Evolutionary conservation across 2,329 filamentous ascomycete species (phyloP).

Genomic region (Fusarium decemcellulare): DNA sequence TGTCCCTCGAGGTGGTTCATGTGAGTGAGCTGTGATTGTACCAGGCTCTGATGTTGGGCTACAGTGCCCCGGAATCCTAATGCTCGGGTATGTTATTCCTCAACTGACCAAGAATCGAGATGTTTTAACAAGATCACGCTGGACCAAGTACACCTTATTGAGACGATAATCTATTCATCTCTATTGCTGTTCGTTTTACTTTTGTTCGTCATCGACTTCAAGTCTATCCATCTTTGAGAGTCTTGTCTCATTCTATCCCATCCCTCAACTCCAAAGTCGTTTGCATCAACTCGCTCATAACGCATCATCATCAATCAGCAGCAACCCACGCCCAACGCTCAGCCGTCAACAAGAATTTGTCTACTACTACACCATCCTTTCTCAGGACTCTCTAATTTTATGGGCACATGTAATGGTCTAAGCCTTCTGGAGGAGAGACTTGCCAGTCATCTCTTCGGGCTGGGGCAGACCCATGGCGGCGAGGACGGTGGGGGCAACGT

Average conservation of each 20-base stretch:
- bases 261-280: slow-evolving; percentile 43
- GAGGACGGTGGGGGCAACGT: slow-evolving; percentile 95
- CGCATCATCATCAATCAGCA: slow-evolving; percentile 23
- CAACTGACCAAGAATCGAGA: too few relatives aligned
- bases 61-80: too few relatives aligned
- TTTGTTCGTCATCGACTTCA: slow-evolving; percentile 31
- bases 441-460: slow-evolving; percentile 92
- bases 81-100: too few relatives aligned
- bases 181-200: slow-evolving; percentile 30
- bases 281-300: slow-evolving; percentile 24
- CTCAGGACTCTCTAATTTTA: slow-evolving; percentile 11
- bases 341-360: slow-evolving; percentile 29
- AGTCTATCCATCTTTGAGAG: slow-evolving; percentile 33
- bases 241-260: slow-evolving; percentile 31
- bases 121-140: too few relatives aligned
- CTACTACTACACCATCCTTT: slow-evolving; percentile 28
- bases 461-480: slow-evolving; percentile 91
- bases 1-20: too few relatives aligned
- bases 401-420: slow-evolving; percentile 50
- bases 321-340: slow-evolving; percentile 30
- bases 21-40: too few relatives aligned
- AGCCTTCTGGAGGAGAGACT: slow-evolving; percentile 84
- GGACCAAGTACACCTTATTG: not conserved
- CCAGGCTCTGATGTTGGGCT: too few relatives aligned
- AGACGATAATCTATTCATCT: slow-evolving; percentile 18